Evolutionary conservation across 495 filamentous ascomycete genomes (phyloP).

Genomic region (Aspergillus heteromorphus): DNA sequence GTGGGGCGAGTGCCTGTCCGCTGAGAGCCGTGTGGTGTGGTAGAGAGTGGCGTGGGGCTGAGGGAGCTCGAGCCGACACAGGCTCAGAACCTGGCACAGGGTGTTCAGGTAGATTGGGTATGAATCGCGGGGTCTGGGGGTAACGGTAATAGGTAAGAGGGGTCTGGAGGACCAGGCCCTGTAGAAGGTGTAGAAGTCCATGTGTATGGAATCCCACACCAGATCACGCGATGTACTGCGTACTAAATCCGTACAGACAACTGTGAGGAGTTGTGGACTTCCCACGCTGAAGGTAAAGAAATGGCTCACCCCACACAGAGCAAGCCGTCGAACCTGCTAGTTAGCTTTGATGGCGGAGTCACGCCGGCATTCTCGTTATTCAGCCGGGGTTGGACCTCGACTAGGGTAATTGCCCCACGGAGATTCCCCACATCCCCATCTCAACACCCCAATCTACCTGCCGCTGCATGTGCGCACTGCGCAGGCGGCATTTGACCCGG

Average conservation of each 20-base stretch:
- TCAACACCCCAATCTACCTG: not conserved
- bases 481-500: not conserved
- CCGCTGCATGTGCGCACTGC: not conserved
- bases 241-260: not conserved
- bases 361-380: not conserved
- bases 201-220: not conserved
- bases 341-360: not conserved
- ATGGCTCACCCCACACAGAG: not conserved
- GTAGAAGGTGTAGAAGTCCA: too few relatives aligned
- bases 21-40: not conserved
- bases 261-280: not conserved
- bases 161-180: too few relatives aligned
- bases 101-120: not conserved
- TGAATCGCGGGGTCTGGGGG: not conserved
- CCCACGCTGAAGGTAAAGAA: not conserved
- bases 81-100: not conserved
- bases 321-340: not conserved
- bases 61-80: not conserved
- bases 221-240: not conserved
- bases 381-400: too few relatives aligned
- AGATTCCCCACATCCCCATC: slow-evolving; percentile 1
- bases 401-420: not conserved
- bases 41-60: not conserved
- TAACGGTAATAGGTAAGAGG: not conserved
- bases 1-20: not conserved